These are phyloP conservation scores for Salvia hispanica DNA, from an alignment of 257 asterid species.

Conservation along the genomic window DNA sequence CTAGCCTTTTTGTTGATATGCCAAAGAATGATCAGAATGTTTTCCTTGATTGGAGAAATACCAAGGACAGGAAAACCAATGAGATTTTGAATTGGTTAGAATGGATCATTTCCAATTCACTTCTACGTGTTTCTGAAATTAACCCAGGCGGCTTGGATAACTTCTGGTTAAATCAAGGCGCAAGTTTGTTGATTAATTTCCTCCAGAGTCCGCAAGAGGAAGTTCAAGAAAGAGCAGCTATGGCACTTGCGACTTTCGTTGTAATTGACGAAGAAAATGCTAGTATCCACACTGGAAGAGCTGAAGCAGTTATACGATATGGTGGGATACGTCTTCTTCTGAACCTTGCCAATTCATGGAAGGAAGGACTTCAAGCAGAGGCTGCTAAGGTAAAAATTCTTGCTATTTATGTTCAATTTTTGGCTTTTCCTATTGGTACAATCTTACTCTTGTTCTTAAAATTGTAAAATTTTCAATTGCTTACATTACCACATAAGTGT, in stretches of 20 bases:
- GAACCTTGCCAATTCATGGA: slow-evolving; percentile 72
- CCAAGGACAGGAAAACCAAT: slow-evolving; percentile 43
- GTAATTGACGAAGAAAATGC: slow-evolving; percentile 83
- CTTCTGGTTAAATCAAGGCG: slow-evolving; percentile 85
- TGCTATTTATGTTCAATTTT: neutral
- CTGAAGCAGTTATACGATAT: slow-evolving; percentile 65
- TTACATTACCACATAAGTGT: neutral
- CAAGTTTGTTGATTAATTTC: slow-evolving; percentile 60
- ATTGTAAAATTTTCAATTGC: neutral
- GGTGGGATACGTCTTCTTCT: slow-evolving; percentile 69
- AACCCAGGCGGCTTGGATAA: slow-evolving; percentile 63
- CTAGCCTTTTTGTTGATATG: slow-evolving; percentile 52
- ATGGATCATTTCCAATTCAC: slow-evolving; percentile 69
- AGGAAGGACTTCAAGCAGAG: slow-evolving; percentile 84
- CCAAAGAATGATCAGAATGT: slow-evolving; percentile 46
- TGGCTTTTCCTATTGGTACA: neutral
- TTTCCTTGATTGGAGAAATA: slow-evolving; percentile 56
- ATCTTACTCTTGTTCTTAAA: neutral
- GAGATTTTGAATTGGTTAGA: slow-evolving; percentile 76
- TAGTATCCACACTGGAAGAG: slow-evolving; percentile 70
- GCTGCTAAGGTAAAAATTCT: slow-evolving; percentile 63
- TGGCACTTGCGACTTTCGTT: slow-evolving; percentile 74
- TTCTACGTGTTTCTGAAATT: slow-evolving; percentile 76
- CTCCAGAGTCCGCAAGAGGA: slow-evolving; percentile 76
- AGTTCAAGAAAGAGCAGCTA: slow-evolving; percentile 87